Evolutionary conservation across 148 eudicot species (phyloP).

Genomic region (Diospyros lotus): DNA sequence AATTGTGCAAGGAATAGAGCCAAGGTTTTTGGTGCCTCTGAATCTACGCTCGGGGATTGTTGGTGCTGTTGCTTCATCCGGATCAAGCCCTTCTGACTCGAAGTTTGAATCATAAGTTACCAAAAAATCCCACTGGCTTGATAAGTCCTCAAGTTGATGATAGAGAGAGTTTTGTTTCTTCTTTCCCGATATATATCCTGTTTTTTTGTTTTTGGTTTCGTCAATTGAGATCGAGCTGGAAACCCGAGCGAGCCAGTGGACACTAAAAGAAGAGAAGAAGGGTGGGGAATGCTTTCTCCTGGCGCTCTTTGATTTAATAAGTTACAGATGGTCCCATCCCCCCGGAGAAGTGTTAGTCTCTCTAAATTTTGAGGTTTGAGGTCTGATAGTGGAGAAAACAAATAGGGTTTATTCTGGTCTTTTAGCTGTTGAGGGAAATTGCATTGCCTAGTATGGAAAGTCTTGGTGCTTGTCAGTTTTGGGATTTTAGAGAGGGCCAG

Average conservation of each 20-base stretch:
- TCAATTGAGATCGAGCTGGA: conserved; percentile 9
- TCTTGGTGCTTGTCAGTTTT: neutral
- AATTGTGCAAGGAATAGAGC: conserved; percentile 20
- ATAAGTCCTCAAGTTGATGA: conserved; percentile 6
- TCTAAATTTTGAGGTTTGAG: neutral
- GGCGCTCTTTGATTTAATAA: conserved; percentile 21
- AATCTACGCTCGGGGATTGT: conserved; percentile 14
- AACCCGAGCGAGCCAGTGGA: conserved; percentile 13
- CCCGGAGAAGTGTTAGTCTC: neutral
- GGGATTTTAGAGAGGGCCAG: neutral
- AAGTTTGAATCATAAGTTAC: conserved; percentile 18
- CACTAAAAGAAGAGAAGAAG: conserved; percentile 12
- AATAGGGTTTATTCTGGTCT: neutral
- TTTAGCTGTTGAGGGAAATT: neutral
- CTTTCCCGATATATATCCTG: neutral
- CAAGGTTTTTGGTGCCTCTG: conserved; percentile 19
- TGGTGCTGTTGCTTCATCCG: conserved; percentile 23
- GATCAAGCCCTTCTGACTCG: conserved; percentile 24
- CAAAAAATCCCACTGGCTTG: conserved; percentile 5
- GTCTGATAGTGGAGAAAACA: neutral
- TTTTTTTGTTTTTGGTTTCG: conserved; percentile 2
- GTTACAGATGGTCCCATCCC: conserved; percentile 13
- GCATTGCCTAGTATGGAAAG: neutral
- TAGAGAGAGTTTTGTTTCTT: conserved; percentile 13
- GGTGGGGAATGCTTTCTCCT: conserved; percentile 6